Percentiles rank a stretch among this genome's conserved stretches.
These are phyloP conservation scores for Cutaneotrichosporon mucoides DNA, from an alignment of 1,284 basidiomycete genomes.

Conservation along the genomic window DNA sequence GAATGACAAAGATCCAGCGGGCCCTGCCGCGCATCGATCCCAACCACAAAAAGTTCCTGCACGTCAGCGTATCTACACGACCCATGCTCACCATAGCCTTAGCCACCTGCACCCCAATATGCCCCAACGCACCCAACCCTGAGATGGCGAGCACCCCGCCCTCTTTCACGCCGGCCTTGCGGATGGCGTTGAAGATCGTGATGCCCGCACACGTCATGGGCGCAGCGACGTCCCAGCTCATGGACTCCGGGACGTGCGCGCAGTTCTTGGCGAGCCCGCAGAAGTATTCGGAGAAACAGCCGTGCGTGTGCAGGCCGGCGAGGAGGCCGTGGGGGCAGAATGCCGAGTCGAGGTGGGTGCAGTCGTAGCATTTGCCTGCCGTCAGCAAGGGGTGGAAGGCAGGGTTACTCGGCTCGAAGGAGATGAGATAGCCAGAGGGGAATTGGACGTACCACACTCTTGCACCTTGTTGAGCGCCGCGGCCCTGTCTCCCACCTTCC, in stretches of 20 bases:
- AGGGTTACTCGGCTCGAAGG: too few relatives aligned
- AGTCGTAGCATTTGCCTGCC: slow-evolving; percentile 22
- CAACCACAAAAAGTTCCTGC: neutral
- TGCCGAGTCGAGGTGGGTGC: slow-evolving; percentile 18
- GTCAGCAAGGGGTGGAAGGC: neutral
- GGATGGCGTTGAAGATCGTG: slow-evolving; percentile 29
- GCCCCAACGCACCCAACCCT: slow-evolving; percentile 18
- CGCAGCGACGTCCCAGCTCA: slow-evolving; percentile 31
- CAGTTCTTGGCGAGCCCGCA: slow-evolving; percentile 19
- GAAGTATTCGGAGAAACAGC: slow-evolving; percentile 30
- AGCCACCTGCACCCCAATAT: slow-evolving; percentile 30
- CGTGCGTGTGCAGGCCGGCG: slow-evolving; percentile 25
- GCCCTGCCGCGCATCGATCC: neutral
- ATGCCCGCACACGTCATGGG: slow-evolving; percentile 32
- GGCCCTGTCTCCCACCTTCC: slow-evolving; percentile 24
- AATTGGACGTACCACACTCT: slow-evolving; percentile 19
- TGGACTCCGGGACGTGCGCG: slow-evolving; percentile 19
- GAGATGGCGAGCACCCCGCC: slow-evolving; percentile 27
- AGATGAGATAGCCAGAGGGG: neutral
- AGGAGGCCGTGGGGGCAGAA: slow-evolving; percentile 23
- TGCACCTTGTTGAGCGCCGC: slow-evolving; percentile 18
- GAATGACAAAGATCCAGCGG: neutral
- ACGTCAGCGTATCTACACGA: neutral
- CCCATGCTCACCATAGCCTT: slow-evolving; percentile 26
- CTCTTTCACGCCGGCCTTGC: slow-evolving; percentile 15